phyloP scores from a whole-genome alignment of 257 asterid genomes.

The Scutellaria minor region DNA sequence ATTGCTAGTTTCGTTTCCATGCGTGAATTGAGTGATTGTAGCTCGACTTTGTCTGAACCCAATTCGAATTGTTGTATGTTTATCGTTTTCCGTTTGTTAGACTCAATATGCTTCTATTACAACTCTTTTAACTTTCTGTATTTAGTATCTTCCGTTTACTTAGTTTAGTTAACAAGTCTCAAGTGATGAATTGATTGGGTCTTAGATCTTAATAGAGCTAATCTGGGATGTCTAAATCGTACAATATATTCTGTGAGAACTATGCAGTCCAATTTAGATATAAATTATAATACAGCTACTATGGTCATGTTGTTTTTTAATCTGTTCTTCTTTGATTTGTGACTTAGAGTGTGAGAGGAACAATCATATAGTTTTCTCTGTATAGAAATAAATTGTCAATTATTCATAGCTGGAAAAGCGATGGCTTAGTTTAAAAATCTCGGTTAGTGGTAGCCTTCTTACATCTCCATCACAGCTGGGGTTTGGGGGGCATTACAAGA shows the following conservation, averaged over 20 bases:
- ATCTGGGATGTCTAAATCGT: slow-evolving; percentile 32
- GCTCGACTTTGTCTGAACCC: too few relatives aligned
- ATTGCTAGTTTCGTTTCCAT: background rate
- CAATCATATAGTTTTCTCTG: slow-evolving; percentile 33
- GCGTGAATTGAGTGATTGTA: too few relatives aligned
- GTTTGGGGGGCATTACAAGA: slow-evolving; percentile 42
- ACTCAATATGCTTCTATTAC: background rate
- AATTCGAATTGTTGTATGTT: slow-evolving; percentile 32
- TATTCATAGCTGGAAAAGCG: slow-evolving; percentile 40
- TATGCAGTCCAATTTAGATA: slow-evolving; percentile 29
- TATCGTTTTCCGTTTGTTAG: slow-evolving; percentile 26
- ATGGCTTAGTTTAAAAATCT: slow-evolving; percentile 28
- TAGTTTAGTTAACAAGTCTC: too few relatives aligned
- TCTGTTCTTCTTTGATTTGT: slow-evolving; percentile 30
- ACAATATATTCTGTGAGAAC: slow-evolving; percentile 22
- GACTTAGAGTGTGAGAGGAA: slow-evolving; percentile 23
- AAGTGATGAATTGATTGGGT: too few relatives aligned
- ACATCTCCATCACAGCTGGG: slow-evolving; percentile 55
- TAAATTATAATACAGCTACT: slow-evolving; percentile 2
- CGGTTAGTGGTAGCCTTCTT: slow-evolving; percentile 41
- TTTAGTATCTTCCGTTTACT: background rate
- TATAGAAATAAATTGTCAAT: slow-evolving; percentile 36
- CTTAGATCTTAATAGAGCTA: slow-evolving; percentile 12
- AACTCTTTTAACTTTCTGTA: background rate
- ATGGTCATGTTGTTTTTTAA: slow-evolving; percentile 32